Evolutionary conservation across 805 yeast species (phyloP), one percentile per base, ranked within the genome.

Genomic region (Kazachstania kunashirensis): DNA sequence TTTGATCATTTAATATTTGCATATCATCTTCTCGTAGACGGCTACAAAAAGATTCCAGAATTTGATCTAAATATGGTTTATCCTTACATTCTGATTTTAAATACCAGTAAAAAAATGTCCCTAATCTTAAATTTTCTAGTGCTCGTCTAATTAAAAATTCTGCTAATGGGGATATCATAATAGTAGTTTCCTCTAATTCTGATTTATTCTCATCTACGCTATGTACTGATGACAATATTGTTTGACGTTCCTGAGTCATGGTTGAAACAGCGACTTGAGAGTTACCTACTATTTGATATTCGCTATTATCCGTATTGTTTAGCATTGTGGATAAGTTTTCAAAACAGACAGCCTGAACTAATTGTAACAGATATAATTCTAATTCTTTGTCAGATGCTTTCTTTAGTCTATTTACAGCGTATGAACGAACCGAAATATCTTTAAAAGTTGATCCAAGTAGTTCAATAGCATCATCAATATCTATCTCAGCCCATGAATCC

Each of bases 81-180:
- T 84, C 95, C 49, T 80, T 84, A 21, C 80, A 73, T 51, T 89
- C 96, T 2, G 94, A 95, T 45, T 78, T 79, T 34, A 92, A 71
- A 53, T 80, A 84, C 97, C 98, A 92, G 57, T 84, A 88, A 42
- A 94, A 75, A 52, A 73, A 84, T 52, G 79, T 86, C 0, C 95
- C 92, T 28, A 94, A 63, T 14, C 71, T 65, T 15, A 72, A 70
- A 52, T 80, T 82, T 14, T 70, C 63, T 1, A 78, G 65, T 0
- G 95, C 77, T 31, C 89, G 67, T 19, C 76, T 76, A 29, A 88
- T 78, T 28, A 92, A 62, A 52, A 89, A 86, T 36, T 75, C 73
- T 1, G 84, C 83, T 35, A 82, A 60, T 0, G 88, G 85, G 0
- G 89, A 77, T 12, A 65, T 48, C 6, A 55, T 46, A 32, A 57